phyloP scores from a whole-genome alignment of 148 eudicot species.

The Spergularia marina region DNA sequence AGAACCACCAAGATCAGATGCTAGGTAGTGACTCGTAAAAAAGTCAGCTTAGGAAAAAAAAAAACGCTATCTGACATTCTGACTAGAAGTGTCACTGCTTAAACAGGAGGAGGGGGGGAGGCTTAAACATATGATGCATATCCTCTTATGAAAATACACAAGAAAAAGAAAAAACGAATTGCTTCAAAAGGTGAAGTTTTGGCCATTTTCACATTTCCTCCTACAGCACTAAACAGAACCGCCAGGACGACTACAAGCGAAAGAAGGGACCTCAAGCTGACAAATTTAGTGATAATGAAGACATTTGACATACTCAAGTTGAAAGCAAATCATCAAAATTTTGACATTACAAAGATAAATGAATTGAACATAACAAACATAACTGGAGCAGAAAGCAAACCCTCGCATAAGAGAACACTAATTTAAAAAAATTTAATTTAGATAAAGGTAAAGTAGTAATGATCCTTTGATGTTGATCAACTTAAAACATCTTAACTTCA shows the following conservation, averaged over 20 bases:
- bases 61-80: background rate
- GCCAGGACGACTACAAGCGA: background rate
- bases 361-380: background rate
- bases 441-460: background rate
- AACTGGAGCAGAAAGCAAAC: background rate
- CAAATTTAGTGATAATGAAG: background rate
- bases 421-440: background rate
- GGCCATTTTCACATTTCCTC: background rate
- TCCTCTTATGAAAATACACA: background rate
- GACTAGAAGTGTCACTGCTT: too few species aligned
- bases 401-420: background rate
- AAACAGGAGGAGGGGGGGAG: too few species aligned
- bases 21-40: background rate
- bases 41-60: background rate
- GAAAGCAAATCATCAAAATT: background rate
- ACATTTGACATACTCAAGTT: background rate
- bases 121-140: too few species aligned
- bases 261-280: background rate
- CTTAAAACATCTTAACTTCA: background rate
- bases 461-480: background rate
- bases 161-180: background rate
- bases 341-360: background rate
- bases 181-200: background rate
- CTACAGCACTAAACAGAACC: background rate
- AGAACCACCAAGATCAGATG: slow-evolving; percentile 20